Base-by-base conservation (phyloP, 2,329 filamentous ascomycete species). In the Fusarium concolor region DNA sequence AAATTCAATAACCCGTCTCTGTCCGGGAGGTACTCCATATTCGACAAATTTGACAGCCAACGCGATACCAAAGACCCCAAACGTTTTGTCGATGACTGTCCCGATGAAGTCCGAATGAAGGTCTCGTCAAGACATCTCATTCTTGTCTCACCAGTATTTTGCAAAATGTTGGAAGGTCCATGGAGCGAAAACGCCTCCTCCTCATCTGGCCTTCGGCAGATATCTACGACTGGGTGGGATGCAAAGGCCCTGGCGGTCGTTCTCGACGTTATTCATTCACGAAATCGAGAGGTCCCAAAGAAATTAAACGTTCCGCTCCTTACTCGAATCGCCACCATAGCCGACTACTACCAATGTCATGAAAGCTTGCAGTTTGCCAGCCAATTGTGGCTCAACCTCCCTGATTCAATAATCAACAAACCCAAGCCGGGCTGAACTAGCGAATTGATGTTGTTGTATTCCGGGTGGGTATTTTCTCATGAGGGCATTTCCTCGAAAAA, bases 271-370 rank as follows among this genome's bases (percentile, higher is more conserved):
- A 56, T 56, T 0, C 65, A 69, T 6, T 51, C 51, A 2, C 46
- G 49, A 3, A 6, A 45, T 9, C 20, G 1, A 0, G 5, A 8
- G 0, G n/a, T 59, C 1, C 64, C 53, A 0, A 38, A 9, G 0
- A 1, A 33, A 0, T 2, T 62, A 6, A 44, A 10, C 5, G 6
- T 65, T 2, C 4, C 37, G 3, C 56, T 55, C 0, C 6, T 69
- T 0, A 24, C 49, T 11, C 52, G 63, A 2, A 31, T 69, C 6
- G 46, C 56, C 4, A 52, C 58, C 2, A 31, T 69, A 0, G 46
- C 59, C 11, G 64, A 68, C 9, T 54, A 68, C 11, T 69, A 68
- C 4, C 28, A 58, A 4, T 56, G 41, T 4, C 39, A 62, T 4
- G 64, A 69, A 0, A 24, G 10, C 0, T 7, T 53, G 11, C 8